Evolutionary conservation across 768 basidiomycete species (phyloP).

Genomic region (Cubamyces lactineus): DNA sequence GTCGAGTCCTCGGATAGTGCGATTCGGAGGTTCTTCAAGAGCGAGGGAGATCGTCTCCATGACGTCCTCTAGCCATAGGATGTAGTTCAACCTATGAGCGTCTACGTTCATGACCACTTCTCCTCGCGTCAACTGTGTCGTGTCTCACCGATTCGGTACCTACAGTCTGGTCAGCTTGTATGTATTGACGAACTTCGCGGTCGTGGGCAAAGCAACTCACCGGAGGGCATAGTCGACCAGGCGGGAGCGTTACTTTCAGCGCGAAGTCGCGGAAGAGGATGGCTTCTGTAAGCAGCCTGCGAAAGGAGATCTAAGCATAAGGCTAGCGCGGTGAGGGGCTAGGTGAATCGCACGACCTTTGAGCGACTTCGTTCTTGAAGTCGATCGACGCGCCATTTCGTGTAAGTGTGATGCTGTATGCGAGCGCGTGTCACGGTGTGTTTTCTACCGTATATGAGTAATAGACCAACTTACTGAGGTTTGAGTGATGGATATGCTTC

Average conservation of each 20-base stretch:
- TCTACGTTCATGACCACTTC: neutral
- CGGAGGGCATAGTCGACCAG: constrained; percentile 83
- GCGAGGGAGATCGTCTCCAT: constrained; percentile 38
- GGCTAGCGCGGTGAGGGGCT: neutral
- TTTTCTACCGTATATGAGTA: neutral
- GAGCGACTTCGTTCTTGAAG: constrained; percentile 72
- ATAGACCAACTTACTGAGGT: constrained; percentile 47
- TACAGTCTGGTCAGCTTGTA: constrained; percentile 29
- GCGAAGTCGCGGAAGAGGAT: constrained; percentile 77
- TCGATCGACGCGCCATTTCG: constrained; percentile 55
- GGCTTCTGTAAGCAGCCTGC: constrained; percentile 77
- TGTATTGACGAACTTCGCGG: neutral
- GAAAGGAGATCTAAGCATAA: constrained; percentile 5
- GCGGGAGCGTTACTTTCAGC: constrained; percentile 61
- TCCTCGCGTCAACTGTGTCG: neutral
- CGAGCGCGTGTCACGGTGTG: neutral
- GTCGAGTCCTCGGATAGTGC: constrained; percentile 60
- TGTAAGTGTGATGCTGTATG: constrained; percentile 31
- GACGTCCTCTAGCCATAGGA: constrained; percentile 84
- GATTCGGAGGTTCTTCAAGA: constrained; percentile 8
- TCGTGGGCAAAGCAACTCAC: constrained; percentile 45
- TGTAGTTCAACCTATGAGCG: constrained; percentile 72
- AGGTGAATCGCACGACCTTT: constrained; percentile 50
- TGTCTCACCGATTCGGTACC: constrained; percentile 70
- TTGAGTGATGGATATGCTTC: constrained; percentile 57